A percentile compares a stretch with the other conserved stretches of the same genome.
Conservation (phyloP, 108 stramenopile genomes). For the Conticribra weissflogii region DNA sequence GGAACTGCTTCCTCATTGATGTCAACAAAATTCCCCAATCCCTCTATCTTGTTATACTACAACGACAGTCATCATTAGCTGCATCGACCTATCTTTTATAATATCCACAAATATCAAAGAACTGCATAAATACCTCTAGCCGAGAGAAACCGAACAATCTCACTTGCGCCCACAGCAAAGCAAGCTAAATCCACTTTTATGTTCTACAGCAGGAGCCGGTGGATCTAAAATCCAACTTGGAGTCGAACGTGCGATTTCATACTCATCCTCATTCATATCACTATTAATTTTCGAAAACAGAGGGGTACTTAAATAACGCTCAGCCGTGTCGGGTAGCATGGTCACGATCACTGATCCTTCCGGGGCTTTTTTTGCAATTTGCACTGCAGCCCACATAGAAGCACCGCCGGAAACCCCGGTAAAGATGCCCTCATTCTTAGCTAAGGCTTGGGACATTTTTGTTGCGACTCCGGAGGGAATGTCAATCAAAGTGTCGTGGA, state of each 20-base stretch:
- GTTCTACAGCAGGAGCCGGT: too few relatives aligned
- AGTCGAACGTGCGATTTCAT: slow-evolving; percentile 60
- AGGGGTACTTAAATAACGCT: slow-evolving; percentile 81
- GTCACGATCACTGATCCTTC: slow-evolving; percentile 67
- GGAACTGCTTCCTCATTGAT: too few relatives aligned
- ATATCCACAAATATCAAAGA: too few relatives aligned
- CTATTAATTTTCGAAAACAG: slow-evolving; percentile 73
- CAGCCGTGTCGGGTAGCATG: slow-evolving; percentile 86
- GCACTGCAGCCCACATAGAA: slow-evolving; percentile 69
- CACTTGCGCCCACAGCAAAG: too few relatives aligned
- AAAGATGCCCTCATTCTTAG: slow-evolving; percentile 79
- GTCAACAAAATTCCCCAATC: too few relatives aligned
- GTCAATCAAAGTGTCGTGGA: slow-evolving; percentile 55
- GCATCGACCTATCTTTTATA: too few relatives aligned
- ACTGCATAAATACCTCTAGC: too few relatives aligned
- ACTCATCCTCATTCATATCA: slow-evolving; percentile 85
- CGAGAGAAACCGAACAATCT: too few relatives aligned
- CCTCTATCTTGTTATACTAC: too few relatives aligned
- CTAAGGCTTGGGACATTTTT: slow-evolving; percentile 58
- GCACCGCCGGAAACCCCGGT: slow-evolving; percentile 80
- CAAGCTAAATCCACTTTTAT: too few relatives aligned
- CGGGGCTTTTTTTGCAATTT: slow-evolving; percentile 68
- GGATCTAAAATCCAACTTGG: slow-evolving; percentile 54
- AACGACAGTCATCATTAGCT: too few relatives aligned
- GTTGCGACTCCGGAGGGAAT: slow-evolving; percentile 61